Percentiles rank a stretch among this genome's conserved stretches.
Conservation (phyloP, 805 yeast genomes). For the Myxozyma nipponensis region DNA sequence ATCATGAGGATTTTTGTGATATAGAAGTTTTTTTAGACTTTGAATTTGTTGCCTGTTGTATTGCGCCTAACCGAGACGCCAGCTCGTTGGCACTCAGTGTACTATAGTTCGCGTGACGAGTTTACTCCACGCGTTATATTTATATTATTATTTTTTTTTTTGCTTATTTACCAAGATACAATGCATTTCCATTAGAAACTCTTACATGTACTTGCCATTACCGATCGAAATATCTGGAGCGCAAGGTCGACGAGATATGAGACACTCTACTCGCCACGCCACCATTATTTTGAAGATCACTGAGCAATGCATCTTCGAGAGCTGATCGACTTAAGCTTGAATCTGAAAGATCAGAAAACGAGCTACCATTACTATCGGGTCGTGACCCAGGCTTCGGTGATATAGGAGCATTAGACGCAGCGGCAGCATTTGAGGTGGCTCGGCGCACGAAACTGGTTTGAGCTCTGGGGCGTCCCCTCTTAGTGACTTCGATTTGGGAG, state of each 20-base stretch:
- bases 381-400: neutral
- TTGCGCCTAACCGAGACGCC: too few relatives aligned
- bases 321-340: constrained; percentile 36
- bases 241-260: constrained; percentile 8
- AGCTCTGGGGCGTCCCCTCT: neutral
- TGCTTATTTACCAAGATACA: too few relatives aligned
- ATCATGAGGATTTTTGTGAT: too few relatives aligned
- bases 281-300: constrained; percentile 15
- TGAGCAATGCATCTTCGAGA: constrained; percentile 37
- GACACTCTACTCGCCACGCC: constrained; percentile 21
- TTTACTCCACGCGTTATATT: too few relatives aligned
- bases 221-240: constrained; percentile 18
- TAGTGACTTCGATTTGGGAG: neutral
- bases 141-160: neutral
- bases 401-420: neutral
- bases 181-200: too few relatives aligned
- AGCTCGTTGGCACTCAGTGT: too few relatives aligned
- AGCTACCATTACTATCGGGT: constrained; percentile 17
- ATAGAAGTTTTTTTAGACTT: neutral
- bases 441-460: neutral
- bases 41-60: neutral
- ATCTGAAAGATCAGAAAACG: constrained; percentile 28
- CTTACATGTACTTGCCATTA: too few relatives aligned
- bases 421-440: neutral
- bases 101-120: too few relatives aligned